Evolutionary conservation across 202 grass and related monocot species (phyloP).

Genomic region (Eragrostis tef): DNA sequence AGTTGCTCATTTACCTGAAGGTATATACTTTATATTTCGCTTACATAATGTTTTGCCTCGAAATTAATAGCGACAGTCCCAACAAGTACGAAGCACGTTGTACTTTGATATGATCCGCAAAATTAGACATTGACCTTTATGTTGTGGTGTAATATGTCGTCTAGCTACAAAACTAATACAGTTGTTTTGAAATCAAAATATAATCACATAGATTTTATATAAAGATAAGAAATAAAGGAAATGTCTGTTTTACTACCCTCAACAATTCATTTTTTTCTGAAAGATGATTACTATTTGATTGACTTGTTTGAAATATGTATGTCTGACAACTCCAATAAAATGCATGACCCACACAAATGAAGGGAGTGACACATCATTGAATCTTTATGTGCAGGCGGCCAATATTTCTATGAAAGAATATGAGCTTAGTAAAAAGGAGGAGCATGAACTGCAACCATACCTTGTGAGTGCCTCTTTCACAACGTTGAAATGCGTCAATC

Average conservation of each 20-base stretch:
- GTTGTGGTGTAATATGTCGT: too few species aligned
- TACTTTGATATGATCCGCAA: neutral
- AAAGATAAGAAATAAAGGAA: too few species aligned
- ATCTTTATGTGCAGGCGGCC: constrained; percentile 51
- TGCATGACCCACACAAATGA: neutral
- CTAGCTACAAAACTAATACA: too few species aligned
- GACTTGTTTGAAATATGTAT: neutral
- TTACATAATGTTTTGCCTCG: neutral
- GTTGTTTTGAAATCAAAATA: too few species aligned
- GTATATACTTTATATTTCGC: constrained; percentile 32
- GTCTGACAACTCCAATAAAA: neutral
- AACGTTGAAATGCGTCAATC: neutral
- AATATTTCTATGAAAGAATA: constrained; percentile 64
- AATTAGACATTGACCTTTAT: too few species aligned
- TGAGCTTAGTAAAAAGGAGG: constrained; percentile 49
- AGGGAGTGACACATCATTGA: neutral
- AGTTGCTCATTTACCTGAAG: constrained; percentile 63
- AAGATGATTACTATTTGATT: too few species aligned
- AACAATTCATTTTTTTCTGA: too few species aligned
- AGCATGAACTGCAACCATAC: constrained; percentile 50
- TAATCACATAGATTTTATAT: too few species aligned
- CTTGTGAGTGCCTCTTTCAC: constrained; percentile 42
- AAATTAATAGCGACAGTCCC: neutral
- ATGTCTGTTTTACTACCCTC: too few species aligned
- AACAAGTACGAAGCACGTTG: neutral